Base-by-base conservation (phyloP, 768 basidiomycete species). In the Leucocoprinus birnbaumii region DNA sequence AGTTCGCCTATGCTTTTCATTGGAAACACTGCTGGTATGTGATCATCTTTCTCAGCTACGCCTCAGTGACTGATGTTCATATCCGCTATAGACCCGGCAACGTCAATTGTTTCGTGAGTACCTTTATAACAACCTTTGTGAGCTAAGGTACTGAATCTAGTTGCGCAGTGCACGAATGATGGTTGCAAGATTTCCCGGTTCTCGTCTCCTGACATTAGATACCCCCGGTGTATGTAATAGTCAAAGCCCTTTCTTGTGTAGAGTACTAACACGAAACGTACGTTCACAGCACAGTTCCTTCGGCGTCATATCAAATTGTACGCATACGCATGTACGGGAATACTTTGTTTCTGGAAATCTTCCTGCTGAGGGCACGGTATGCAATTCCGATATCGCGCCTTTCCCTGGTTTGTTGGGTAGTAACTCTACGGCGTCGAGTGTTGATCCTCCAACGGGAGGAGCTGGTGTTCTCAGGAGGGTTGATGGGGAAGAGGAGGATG, bases 331-430 rank as follows among this genome's bases (percentile, higher is more conserved):
- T 55, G 62, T 80, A 22, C 65, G 68, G 7, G 62, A 64, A 1
- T 80, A 79, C 60, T 76, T 80, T 48, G 48, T 63, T 1, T 52
- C 71, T 8, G 78, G 79, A 1, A 69, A 64, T 1, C 61, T 80
- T 2, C 79, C 79, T 2, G 51, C 60, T 11, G 63, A 65, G 5
- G 75, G 67, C 3, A 77, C 74, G 3, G 61, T 77, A 6, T 80
- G 79, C 54, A n/a, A n/a, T n/a, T n/a, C n/a, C n/a, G n/a, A n/a
- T n/a, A n/a, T n/a, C n/a, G n/a, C n/a, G n/a, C n/a, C n/a, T n/a
- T n/a, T n/a, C n/a, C n/a, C n/a, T n/a, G n/a, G n/a, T n/a, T n/a
- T n/a, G n/a, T n/a, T n/a, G n/a, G n/a, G n/a, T n/a, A n/a, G n/a
- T n/a, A n/a, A n/a, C n/a, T n/a, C n/a, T n/a, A n/a, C n/a, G n/a